Evolutionary conservation across 495 filamentous ascomycete species (phyloP), one percentile per base, ranked within the genome.

Genomic region (Xylaria castorea): DNA sequence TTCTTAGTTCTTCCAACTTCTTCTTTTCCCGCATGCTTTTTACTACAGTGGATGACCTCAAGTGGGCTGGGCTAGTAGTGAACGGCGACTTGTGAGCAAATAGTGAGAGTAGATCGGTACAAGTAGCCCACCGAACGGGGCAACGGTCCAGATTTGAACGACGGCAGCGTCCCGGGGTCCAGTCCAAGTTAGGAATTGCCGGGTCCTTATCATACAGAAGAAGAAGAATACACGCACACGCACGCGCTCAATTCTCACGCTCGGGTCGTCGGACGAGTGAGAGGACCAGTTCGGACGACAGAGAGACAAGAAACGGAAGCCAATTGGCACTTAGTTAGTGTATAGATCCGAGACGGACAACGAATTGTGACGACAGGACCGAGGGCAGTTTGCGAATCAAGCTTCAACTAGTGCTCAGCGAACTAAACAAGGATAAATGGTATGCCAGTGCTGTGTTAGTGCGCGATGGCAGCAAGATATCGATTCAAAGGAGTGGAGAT

Each of bases 101-200:
- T 46, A 38, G 69, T n/a, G 46, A 42, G 69, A 25, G 22, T 46
- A 11, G 42, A 53, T 64, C 34, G 60, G n/a, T 38, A 55, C 55
- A 25, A 53, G 22, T 32, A 58, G 68, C 25, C 58, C 68, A 51
- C 53, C 46, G 34, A 64, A 53, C 30, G 60, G 68, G 20, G 48
- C 22, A 44, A 71, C 58, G 40, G 58, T 64, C 46, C 32, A 64
- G 58, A 64, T 64, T 20, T 20, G 44, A 34, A 25, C 36, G 9
- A 71, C 69, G 69, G 48, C 60, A 65, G 48, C n/a, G 25, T 46
- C 66, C 66, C n/a, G 66, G 34, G 50, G 46, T 53, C 64, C 20
- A 66, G 30, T 51, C 63, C 44, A 30, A 2, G 51, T 51, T 51
- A 22, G 44, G 44, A 51, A 66, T 40, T 53, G 57, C 44, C 40